Percentiles rank a stretch among this genome's conserved stretches.
Evolutionary conservation across 768 basidiomycete species (phyloP).

Genomic region (Exidia glandulosa): DNA sequence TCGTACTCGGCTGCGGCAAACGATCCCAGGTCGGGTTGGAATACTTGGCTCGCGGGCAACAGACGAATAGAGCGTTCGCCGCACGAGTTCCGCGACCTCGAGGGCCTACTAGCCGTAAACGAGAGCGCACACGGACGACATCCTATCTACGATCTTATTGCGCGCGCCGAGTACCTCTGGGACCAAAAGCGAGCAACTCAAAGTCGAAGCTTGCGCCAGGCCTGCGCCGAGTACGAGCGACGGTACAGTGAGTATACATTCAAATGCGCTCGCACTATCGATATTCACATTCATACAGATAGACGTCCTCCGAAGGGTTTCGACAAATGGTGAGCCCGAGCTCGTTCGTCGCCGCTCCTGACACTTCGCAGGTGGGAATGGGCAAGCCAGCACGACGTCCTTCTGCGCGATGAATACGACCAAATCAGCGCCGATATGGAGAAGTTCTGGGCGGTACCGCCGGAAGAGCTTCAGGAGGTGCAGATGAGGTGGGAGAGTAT

Average conservation of each 20-base stretch:
- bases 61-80: background rate
- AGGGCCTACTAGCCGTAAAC: slow-evolving; percentile 25
- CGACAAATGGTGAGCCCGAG: slow-evolving; percentile 27
- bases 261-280: background rate
- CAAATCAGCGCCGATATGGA: slow-evolving; percentile 33
- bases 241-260: slow-evolving; percentile 13
- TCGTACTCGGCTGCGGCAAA: background rate
- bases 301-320: slow-evolving; percentile 32
- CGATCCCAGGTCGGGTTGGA: background rate
- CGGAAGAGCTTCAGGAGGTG: slow-evolving; percentile 19
- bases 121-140: slow-evolving; percentile 21
- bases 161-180: slow-evolving; percentile 29
- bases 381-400: slow-evolving; percentile 32
- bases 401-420: slow-evolving; percentile 45
- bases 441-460: slow-evolving; percentile 33
- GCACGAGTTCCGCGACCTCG: slow-evolving; percentile 13
- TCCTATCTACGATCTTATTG: slow-evolving; percentile 35
- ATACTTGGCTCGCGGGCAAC: too few relatives aligned
- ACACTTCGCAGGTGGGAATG: slow-evolving; percentile 32
- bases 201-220: slow-evolving; percentile 27
- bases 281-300: background rate
- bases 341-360: background rate
- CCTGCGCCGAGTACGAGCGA: slow-evolving; percentile 27
- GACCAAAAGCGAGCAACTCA: slow-evolving; percentile 20
- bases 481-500: slow-evolving; percentile 20